A percentile compares a stretch with the other conserved stretches of the same genome.
Evolutionary conservation across 2,329 filamentous ascomycete genomes (phyloP).

Genomic region (Nothophaeocryptopus gaeumannii): DNA sequence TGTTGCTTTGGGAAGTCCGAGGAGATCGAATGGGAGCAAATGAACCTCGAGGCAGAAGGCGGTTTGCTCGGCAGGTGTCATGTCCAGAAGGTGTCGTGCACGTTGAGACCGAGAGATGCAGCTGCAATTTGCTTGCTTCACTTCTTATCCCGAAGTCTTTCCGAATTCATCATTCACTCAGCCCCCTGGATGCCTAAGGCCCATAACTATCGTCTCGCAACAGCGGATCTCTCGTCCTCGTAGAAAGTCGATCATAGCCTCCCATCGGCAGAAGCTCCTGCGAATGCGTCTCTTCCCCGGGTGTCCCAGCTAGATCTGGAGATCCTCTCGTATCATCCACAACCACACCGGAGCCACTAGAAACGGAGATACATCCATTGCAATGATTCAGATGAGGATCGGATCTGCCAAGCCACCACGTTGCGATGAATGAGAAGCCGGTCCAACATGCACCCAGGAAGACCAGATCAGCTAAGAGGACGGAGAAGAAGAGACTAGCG

Average conservation of each 20-base stretch:
- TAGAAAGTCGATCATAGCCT: neutral
- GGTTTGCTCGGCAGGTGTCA: too few relatives aligned
- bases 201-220: neutral
- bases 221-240: neutral
- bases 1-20: too few relatives aligned
- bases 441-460: constrained; percentile 10
- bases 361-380: neutral
- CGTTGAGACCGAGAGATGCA: too few relatives aligned
- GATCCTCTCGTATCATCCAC: neutral
- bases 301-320: neutral
- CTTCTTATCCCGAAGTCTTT: too few relatives aligned
- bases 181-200: too few relatives aligned
- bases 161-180: too few relatives aligned
- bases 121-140: too few relatives aligned
- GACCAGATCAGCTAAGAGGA: constrained; percentile 9
- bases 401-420: neutral
- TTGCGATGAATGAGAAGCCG: neutral
- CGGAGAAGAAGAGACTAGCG: constrained; percentile 4
- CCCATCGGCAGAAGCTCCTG: constrained; percentile 5
- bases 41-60: too few relatives aligned
- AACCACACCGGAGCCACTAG: neutral
- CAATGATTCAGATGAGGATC: constrained; percentile 3
- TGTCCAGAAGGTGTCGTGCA: too few relatives aligned
- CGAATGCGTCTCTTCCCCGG: neutral
- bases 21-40: too few relatives aligned